A percentile compares a stretch with the other conserved stretches of the same genome.
Conservation (phyloP, 441 rosid genomes). For the Bocquillonia castaneifolia region DNA sequence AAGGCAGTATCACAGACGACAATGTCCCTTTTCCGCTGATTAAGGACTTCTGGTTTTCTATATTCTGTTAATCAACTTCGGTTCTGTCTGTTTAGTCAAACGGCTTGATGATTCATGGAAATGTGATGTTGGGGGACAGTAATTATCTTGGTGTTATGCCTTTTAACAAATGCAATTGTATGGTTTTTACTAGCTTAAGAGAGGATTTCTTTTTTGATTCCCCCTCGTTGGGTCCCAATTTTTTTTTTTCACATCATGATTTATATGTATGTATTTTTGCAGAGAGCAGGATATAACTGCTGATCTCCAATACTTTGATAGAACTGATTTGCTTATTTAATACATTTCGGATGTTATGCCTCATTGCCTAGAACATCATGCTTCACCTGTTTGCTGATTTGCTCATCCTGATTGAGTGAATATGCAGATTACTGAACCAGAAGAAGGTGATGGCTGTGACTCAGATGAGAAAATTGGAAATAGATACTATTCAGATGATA, state of each 20-base stretch:
- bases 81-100: background rate
- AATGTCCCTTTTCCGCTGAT: background rate
- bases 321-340: background rate
- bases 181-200: too few species aligned
- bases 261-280: background rate
- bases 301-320: background rate
- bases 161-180: background rate
- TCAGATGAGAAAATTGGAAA: conserved; percentile 52
- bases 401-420: conserved; percentile 9
- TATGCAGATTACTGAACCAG: conserved; percentile 49
- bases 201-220: background rate
- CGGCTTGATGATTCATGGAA: background rate
- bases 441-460: conserved; percentile 50
- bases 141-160: background rate
- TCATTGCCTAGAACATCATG: conserved; percentile 5
- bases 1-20: too few species aligned
- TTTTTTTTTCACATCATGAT: background rate
- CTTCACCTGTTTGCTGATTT: conserved; percentile 3
- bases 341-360: background rate
- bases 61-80: background rate
- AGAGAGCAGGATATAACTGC: conserved; percentile 2
- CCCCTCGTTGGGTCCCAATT: background rate
- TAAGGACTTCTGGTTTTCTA: background rate
- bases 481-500: conserved; percentile 50
- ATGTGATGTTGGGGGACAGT: background rate